Evolutionary conservation across 2,329 filamentous ascomycete species (phyloP), one percentile per base, ranked within the genome.

Genomic region (Herpotrichia juniperi): DNA sequence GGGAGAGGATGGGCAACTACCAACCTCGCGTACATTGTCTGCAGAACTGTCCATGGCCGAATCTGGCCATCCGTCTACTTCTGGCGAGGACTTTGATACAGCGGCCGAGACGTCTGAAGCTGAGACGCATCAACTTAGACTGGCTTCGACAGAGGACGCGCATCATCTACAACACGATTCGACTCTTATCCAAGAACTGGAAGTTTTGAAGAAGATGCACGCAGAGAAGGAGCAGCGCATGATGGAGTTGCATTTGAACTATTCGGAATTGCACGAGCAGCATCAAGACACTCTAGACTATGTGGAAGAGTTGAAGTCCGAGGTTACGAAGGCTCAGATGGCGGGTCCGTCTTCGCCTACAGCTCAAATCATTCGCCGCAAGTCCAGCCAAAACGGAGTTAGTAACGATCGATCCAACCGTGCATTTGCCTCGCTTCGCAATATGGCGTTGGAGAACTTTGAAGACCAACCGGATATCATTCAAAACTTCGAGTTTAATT

Each of bases 41-140:
- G 94, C 91, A 78, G 94, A 97, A 78, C 84, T 96, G 73, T 96
- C 91, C 68, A 96, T 89, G 73, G 91, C 85, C 80, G 89, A 89
- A 68, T 90, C 89, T 69, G 73, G 61, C 64, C 72, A 69, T 66
- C 63, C 62, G 46, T 65, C 58, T 42, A 57, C 59, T 35, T 53
- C 53, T 47, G 67, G 68, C 14, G 67, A 71, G 39, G 69, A 71
- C 48, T 62, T 57, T 21, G 85, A 87, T 61, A 85, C 63, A 64
- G 87, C 85, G 58, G 80, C 80, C 57, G 86, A 87, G 62, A 81
- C 82, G 44, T 86, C 84, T 61, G 84, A 87, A 69, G 78, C 79
- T 53, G 86, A 87, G 59, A 81, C 58, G 44, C 54, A 58, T 53
- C 59, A 63, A 30, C 21, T 44, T 44, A 69, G 60, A 24, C 57